Percentiles rank a stretch among this genome's conserved stretches.
These are phyloP conservation scores for Castanospermum australe DNA, from an alignment of 306 rosid genomes.

Conservation along the genomic window DNA sequence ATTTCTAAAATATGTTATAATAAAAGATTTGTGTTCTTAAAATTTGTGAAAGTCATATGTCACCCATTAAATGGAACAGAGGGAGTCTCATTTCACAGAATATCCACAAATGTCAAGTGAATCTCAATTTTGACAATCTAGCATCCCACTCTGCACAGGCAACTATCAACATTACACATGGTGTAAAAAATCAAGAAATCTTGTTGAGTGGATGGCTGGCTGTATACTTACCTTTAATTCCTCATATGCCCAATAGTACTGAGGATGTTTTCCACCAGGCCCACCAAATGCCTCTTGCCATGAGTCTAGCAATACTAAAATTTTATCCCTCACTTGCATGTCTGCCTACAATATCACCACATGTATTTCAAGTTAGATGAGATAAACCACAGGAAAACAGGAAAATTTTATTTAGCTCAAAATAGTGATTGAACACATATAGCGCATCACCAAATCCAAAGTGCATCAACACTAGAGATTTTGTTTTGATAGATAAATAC, in stretches of 20 bases:
- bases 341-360: slow-evolving; percentile 60
- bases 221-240: slow-evolving; percentile 66
- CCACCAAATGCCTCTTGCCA: slow-evolving; percentile 99
- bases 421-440: slow-evolving; percentile 1
- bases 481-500: background rate
- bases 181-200: slow-evolving; percentile 7
- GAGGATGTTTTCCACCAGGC: slow-evolving; percentile 84
- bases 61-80: background rate
- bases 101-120: background rate
- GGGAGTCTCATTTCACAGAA: background rate
- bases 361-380: slow-evolving; percentile 12
- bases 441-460: background rate
- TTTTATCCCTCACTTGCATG: slow-evolving; percentile 93
- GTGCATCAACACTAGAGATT: background rate
- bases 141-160: background rate
- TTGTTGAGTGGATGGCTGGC: slow-evolving; percentile 14
- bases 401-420: background rate
- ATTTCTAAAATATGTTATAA: background rate
- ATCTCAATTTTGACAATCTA: background rate
- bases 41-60: background rate
- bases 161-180: slow-evolving; percentile 16
- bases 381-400: background rate
- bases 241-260: slow-evolving; percentile 86
- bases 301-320: slow-evolving; percentile 74
- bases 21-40: background rate